A percentile compares a stretch with the other conserved stretches of the same genome.
phyloP scores from a whole-genome alignment of 495 filamentous ascomycete species.

The Podospora anserina region DNA sequence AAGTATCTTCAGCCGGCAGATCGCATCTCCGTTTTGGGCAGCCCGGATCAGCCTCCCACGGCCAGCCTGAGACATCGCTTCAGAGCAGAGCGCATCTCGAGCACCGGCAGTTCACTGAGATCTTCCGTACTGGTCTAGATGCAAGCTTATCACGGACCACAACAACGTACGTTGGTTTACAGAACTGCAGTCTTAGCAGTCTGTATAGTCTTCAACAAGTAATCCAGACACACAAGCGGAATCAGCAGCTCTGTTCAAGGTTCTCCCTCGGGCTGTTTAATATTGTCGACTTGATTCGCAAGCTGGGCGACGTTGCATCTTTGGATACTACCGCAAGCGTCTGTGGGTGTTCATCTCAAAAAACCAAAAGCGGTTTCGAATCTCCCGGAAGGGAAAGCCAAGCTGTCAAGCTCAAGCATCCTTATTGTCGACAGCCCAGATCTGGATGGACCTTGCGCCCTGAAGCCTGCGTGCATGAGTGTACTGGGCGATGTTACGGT shows the following conservation, averaged over 20 bases:
- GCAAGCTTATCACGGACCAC: no score
- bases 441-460: constrained; percentile 13
- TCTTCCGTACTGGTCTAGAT: no score
- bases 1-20: constrained; percentile 12
- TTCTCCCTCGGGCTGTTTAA: background rate
- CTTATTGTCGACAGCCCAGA: constrained; percentile 10
- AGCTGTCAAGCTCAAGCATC: constrained; percentile 6
- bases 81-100: background rate
- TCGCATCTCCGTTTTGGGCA: constrained; percentile 28
- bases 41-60: constrained; percentile 23
- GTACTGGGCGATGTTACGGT: background rate
- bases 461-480: constrained; percentile 18
- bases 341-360: background rate
- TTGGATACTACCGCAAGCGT: background rate
- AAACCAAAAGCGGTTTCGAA: constrained; percentile 5
- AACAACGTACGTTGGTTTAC: no score
- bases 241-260: background rate
- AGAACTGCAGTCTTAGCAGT: no score
- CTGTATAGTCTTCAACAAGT: no score
- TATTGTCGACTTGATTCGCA: background rate
- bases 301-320: background rate
- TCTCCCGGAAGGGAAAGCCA: constrained; percentile 7
- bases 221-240: no score
- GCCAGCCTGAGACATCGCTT: constrained; percentile 23
- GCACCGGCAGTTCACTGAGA: no score